These are phyloP conservation scores for Colletotrichum eremochloae DNA, from an alignment of 2,329 filamentous ascomycete species.

Conservation along the genomic window DNA sequence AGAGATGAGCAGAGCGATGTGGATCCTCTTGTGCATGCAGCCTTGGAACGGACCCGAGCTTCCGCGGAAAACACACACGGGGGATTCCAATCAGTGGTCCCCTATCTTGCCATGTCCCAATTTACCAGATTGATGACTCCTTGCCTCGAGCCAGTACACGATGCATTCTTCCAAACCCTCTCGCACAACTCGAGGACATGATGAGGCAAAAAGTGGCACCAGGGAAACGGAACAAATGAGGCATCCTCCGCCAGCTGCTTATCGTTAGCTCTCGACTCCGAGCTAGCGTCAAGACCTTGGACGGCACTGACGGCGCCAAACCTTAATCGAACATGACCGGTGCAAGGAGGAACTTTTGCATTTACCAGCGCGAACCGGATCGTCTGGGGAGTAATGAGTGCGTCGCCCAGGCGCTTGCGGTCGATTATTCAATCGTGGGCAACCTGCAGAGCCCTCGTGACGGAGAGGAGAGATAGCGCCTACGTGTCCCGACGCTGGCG, in stretches of 20 bases:
- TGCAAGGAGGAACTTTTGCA: constrained; percentile 30
- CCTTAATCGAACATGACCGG: constrained; percentile 38
- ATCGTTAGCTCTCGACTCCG: constrained; percentile 1
- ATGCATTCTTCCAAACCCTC: neutral
- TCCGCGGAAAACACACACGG: constrained; percentile 8
- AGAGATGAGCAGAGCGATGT: constrained; percentile 30
- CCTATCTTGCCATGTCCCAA: constrained; percentile 28
- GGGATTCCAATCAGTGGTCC: constrained; percentile 9
- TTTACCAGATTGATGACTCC: constrained; percentile 7
- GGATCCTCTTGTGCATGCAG: constrained; percentile 3
- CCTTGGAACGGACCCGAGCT: constrained; percentile 16
- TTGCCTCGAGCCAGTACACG: constrained; percentile 3
- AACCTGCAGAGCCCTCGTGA: neutral
- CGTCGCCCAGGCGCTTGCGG: constrained; percentile 2
- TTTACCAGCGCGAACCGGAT: constrained; percentile 3
- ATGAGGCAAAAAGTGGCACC: constrained; percentile 15
- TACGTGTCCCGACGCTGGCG: neutral
- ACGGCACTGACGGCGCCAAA: constrained; percentile 35
- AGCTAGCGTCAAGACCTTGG: constrained; percentile 22
- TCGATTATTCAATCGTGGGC: neutral
- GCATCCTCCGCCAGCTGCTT: constrained; percentile 1
- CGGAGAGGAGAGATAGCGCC: neutral
- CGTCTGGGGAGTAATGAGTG: neutral
- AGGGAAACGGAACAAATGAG: constrained; percentile 22
- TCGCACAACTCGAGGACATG: neutral